Conservation (phyloP, 495 filamentous ascomycete genomes). For the Aspergillus conjunctus region DNA sequence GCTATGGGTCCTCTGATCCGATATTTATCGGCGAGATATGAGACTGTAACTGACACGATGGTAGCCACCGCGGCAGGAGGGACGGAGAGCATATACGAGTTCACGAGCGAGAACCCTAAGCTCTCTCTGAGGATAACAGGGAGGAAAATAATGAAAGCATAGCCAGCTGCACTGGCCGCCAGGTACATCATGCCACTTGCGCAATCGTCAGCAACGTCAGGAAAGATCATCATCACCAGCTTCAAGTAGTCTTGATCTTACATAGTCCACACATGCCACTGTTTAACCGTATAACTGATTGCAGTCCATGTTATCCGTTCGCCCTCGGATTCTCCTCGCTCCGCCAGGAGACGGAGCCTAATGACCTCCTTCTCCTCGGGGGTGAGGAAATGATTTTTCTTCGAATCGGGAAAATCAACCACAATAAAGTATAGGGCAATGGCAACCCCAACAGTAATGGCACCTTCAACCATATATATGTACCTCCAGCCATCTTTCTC, state of each 20-base stretch:
- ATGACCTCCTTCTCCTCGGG: neutral
- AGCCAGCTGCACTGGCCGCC: neutral
- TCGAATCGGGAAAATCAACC: neutral
- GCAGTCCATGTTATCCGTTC: neutral
- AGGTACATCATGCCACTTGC: neutral
- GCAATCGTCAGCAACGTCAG: too few species aligned
- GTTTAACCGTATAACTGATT: neutral
- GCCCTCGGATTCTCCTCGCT: neutral
- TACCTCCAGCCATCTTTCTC: neutral
- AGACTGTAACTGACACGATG: neutral
- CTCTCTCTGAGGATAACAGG: neutral
- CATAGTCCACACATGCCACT: slow-evolving; percentile 2
- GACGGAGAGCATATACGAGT: neutral
- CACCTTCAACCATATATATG: slow-evolving; percentile 12
- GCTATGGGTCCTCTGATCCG: neutral
- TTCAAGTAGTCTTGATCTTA: too few species aligned
- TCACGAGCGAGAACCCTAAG: slow-evolving; percentile 4
- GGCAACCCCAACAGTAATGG: neutral
- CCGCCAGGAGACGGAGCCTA: neutral
- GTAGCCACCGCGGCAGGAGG: neutral
- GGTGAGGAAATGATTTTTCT: neutral
- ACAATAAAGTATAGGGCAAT: neutral
- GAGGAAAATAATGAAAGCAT: slow-evolving; percentile 4
- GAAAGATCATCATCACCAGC: too few species aligned
- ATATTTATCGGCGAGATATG: neutral